Evolutionary conservation across 2,329 filamentous ascomycete species (phyloP), one percentile per base, ranked within the genome.

Genomic region (Alternaria brassicae): DNA sequence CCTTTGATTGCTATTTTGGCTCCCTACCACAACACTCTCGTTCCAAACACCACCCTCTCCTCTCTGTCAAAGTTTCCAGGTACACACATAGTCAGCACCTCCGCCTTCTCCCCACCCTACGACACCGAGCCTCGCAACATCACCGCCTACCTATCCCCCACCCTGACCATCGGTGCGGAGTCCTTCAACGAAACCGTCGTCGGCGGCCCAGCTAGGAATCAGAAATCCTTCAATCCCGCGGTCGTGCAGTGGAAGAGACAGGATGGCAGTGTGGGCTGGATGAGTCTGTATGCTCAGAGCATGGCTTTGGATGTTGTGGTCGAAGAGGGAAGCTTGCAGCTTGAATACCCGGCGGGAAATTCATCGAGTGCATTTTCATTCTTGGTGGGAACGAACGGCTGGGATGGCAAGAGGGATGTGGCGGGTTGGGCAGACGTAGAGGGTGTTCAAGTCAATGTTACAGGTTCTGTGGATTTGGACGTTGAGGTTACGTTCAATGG

Each of bases 151-250:
- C 66, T 89, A 0, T 83, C 83, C 0, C 72, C 81, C 3, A 81
- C 84, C 23, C 75, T 89, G 10, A 87, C 83, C 8, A 88, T 89
- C 60, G 87, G 87, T 36, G 85, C 84, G 0, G 83, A 87, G 67
- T 84, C 85, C 0, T 87, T 86, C 63, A 80, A 83, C 12, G 82
- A 88, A 71, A 83, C 80, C 40, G 81, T 82, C 2, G 72, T 88
- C 6, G 87, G 86, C 9, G 87, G 87, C 0, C 82, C 84, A 5
- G 79, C 81, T 1, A 79, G 80, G 50, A 84, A 83, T 41, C 81
- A 81, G 5, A 78, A 72, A 6, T 81, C 83, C 0, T 89, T 87
- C 72, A 88, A 84, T 58, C 87, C 87, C 0, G 84, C 84, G 0
- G 83, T 89, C 6, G 80, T 86, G 0, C 87, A 89, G 66, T 89